phyloP scores from a whole-genome alignment of 345 rosid species.

The Firmiana major region DNA sequence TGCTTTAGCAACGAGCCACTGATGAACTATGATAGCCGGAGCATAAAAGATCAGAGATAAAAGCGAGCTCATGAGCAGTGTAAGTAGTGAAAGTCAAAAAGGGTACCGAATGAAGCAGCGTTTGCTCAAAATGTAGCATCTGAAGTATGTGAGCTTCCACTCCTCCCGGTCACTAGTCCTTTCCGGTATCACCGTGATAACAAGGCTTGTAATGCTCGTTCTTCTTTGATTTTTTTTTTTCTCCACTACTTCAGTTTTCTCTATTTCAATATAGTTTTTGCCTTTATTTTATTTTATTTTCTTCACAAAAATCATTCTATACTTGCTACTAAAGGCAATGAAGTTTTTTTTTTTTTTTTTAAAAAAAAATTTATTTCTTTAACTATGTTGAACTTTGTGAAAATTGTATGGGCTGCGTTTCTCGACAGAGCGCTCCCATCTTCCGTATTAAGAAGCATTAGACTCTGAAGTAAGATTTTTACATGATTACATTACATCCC shows the following conservation, averaged over 20 bases:
- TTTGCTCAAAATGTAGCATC: not conserved
- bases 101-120: not conserved
- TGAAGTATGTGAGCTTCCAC: not conserved
- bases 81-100: too few relatives aligned
- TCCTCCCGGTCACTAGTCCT: not conserved
- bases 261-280: not conserved
- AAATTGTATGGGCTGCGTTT: too few relatives aligned
- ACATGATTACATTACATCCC: too few relatives aligned
- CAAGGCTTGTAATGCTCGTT: not conserved
- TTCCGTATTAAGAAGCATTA: too few relatives aligned
- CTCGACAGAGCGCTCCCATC: too few relatives aligned
- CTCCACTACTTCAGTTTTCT: not conserved
- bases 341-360: not conserved
- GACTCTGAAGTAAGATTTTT: too few relatives aligned
- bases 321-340: not conserved
- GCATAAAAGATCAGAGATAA: not conserved
- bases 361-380: too few relatives aligned
- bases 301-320: too few relatives aligned
- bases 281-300: not conserved
- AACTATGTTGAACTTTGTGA: too few relatives aligned
- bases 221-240: not conserved
- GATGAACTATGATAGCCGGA: not conserved
- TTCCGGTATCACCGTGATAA: not conserved
- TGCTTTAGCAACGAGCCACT: constrained; percentile 88
- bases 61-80: not conserved